Percentiles rank a stretch among this genome's conserved stretches.
These are phyloP conservation scores for Scortechinia acanthostroma DNA, from an alignment of 2,329 filamentous ascomycete genomes.

Conservation along the genomic window DNA sequence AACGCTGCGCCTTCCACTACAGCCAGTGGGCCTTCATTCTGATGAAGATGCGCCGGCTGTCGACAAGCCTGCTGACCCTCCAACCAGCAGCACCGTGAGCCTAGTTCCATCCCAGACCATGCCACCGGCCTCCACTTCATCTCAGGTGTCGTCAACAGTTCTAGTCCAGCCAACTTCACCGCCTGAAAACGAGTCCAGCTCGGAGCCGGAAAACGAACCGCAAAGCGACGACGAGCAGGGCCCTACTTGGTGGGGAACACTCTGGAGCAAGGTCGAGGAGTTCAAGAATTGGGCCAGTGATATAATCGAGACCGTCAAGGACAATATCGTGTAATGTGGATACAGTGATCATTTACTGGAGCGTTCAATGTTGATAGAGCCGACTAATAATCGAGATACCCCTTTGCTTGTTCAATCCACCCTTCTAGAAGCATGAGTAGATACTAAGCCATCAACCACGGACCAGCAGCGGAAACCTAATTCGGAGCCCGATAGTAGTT, in stretches of 20 bases:
- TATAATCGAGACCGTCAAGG: background rate
- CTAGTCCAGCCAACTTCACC: background rate
- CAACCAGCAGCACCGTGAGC: background rate
- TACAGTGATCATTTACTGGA: no score
- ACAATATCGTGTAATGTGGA: constrained; percentile 1
- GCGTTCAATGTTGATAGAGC: no score
- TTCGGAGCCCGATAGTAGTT: no score
- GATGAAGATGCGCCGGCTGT: constrained; percentile 14
- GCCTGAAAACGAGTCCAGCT: background rate
- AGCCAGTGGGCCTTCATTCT: constrained; percentile 32
- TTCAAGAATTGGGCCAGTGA: background rate
- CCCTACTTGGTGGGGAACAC: background rate
- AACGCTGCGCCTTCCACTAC: constrained; percentile 45
- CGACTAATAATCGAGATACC: no score
- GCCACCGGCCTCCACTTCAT: background rate
- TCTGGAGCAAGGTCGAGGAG: background rate
- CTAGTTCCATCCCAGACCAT: background rate
- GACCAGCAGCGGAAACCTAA: no score
- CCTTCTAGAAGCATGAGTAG: no score
- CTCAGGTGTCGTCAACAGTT: background rate
- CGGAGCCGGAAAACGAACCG: background rate
- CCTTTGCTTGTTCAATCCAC: no score
- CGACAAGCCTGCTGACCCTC: background rate
- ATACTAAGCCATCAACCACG: no score
- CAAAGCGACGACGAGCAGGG: background rate